Evolutionary conservation across 2,329 filamentous ascomycete genomes (phyloP).

Genomic region (Penicillium thymicola): DNA sequence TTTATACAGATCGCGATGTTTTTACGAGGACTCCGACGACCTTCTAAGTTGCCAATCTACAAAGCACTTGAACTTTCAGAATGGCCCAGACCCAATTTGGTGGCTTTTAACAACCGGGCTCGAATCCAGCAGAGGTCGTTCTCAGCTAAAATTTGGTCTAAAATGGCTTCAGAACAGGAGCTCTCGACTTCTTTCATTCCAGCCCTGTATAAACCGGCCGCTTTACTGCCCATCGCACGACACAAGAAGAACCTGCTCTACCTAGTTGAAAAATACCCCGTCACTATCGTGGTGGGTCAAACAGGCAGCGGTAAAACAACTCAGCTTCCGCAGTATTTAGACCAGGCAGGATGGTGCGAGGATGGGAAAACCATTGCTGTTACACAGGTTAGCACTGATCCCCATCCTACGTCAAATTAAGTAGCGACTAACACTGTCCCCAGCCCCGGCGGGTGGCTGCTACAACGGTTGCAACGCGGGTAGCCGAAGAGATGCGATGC

Average conservation of each 20-base stretch:
- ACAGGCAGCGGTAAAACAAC: slow-evolving; percentile 96
- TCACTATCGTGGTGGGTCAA: slow-evolving; percentile 88
- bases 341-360: slow-evolving; percentile 82
- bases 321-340: slow-evolving; percentile 87
- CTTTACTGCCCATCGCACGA: slow-evolving; percentile 80
- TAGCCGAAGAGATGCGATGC: slow-evolving; percentile 84
- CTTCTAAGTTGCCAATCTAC: background rate
- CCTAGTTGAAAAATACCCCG: slow-evolving; percentile 75
- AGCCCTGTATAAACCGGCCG: slow-evolving; percentile 78
- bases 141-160: background rate
- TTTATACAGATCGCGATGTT: slow-evolving; percentile 15
- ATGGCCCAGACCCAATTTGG: background rate
- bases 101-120: background rate
- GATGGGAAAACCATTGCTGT: slow-evolving; percentile 80
- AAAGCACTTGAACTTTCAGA: slow-evolving; percentile 4
- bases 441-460: slow-evolving; percentile 87
- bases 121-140: background rate
- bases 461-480: slow-evolving; percentile 81
- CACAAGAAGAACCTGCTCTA: slow-evolving; percentile 79
- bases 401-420: background rate
- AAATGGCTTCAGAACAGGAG: slow-evolving; percentile 46
- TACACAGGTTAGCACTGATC: slow-evolving; percentile 70
- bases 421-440: slow-evolving; percentile 1
- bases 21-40: slow-evolving; percentile 9
- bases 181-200: slow-evolving; percentile 60